Conservation (phyloP, 1,284 basidiomycete genomes). For the Neolentinus lepideus region DNA sequence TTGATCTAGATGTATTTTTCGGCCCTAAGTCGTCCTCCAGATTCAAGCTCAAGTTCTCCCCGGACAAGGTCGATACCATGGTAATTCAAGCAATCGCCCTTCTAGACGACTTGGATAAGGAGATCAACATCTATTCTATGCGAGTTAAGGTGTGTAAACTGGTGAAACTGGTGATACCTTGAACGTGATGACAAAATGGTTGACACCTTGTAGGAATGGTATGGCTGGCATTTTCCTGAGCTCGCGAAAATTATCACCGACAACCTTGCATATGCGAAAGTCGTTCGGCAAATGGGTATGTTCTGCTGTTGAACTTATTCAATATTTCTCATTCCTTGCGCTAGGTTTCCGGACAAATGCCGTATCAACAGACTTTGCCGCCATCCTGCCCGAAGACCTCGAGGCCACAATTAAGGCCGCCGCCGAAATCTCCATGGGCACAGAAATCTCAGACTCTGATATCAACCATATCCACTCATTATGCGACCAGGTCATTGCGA, state of each 20-base stretch:
- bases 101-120: constrained; percentile 97
- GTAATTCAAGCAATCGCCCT: constrained; percentile 98
- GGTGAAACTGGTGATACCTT: background rate
- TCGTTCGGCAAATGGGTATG: constrained; percentile 80
- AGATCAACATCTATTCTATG: constrained; percentile 99
- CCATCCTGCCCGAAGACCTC: constrained; percentile 92
- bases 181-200: constrained; percentile 7
- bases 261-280: constrained; percentile 95
- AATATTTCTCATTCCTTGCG: background rate
- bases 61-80: constrained; percentile 99
- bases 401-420: constrained; percentile 89
- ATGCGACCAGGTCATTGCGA: constrained; percentile 96
- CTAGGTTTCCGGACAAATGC: constrained; percentile 92
- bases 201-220: constrained; percentile 77
- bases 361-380: constrained; percentile 76
- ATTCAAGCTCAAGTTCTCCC: constrained; percentile 99
- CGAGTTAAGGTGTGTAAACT: constrained; percentile 80
- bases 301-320: constrained; percentile 11
- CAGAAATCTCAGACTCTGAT: constrained; percentile 95
- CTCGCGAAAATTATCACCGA: constrained; percentile 98
- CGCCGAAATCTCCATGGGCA: constrained; percentile 97
- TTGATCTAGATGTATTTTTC: background rate
- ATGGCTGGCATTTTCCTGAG: constrained; percentile 99
- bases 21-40: constrained; percentile 29
- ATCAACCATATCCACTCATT: constrained; percentile 92